Base-by-base conservation (phyloP, 1,139 yeast species). In the Debaryomyces sp. region DNA sequence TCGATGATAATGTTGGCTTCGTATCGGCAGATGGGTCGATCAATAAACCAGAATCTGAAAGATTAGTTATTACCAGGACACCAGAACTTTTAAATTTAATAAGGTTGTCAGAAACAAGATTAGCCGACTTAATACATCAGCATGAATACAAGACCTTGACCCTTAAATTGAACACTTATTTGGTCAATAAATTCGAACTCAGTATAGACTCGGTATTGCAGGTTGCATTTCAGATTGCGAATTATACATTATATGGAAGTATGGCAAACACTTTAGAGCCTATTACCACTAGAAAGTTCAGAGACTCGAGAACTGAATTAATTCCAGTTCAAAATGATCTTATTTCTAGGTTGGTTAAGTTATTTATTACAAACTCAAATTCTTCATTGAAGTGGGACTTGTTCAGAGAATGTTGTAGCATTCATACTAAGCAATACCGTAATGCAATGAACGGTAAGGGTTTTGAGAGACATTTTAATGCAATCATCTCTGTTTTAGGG, bases 61-160 rank as follows among this genome's bases (percentile, higher is more conserved):
- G 70, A 52, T 62, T 87, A 43, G 61, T 64, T 9, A 82, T 89
- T 73, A 70, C 71, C 17, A 71, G 80, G 51, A 78, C 86, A 5
- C 73, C 73, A 0, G 78, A 73, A 46, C 61, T 76, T 30, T 67
- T 65, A 45, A 69, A 66, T 50, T 71, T 82, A 27, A 80, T 87
- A 29, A 91, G 84, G 64, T 71, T 86, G 36, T 84, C 91, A 1
- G 94, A 87, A 61, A 87, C 92, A 0, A 77, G 91, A 54, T 70
- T 87, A 53, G 87, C 92, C 2, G 95, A 87, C 66, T 73, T 86
- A 55, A 85, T 87, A 47, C 80, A 84, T 54, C 89, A 87, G 58
- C 90, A 87, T 66, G 85, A 84, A 54, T 81, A 80, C 52, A 71
- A 75, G 45, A 77, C 81, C 2, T 57, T 70, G 48, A 64, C 63